Conservation (phyloP, 768 basidiomycete species). For the Pleurotus eryngii region DNA sequence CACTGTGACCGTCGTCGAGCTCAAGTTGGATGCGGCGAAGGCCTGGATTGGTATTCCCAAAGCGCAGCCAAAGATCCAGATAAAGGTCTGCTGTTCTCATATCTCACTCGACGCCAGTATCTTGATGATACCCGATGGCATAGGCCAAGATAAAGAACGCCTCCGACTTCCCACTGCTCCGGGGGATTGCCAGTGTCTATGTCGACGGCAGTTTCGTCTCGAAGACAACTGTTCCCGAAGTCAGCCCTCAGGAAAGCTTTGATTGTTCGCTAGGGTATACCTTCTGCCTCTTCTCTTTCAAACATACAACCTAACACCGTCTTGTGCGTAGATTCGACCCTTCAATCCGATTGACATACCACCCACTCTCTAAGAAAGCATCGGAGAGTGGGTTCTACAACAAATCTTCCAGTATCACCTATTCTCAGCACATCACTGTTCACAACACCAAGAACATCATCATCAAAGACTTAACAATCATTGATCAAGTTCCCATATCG, state of each 20-base stretch:
- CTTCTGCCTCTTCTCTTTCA: constrained; percentile 20
- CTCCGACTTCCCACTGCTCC: constrained; percentile 22
- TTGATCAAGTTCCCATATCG: constrained; percentile 15
- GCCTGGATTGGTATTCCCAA: neutral
- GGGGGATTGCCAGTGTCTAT: constrained; percentile 23
- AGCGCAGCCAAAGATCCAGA: constrained; percentile 11
- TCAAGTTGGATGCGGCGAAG: neutral
- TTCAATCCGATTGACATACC: constrained; percentile 4
- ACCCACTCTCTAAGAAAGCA: constrained; percentile 14
- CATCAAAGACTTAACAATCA: constrained; percentile 8
- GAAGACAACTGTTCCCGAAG: constrained; percentile 17
- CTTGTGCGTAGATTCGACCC: constrained; percentile 16
- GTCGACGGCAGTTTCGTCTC: constrained; percentile 28
- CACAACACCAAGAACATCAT: constrained; percentile 12
- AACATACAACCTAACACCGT: constrained; percentile 32
- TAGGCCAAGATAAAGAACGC: constrained; percentile 28
- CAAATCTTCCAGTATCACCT: constrained; percentile 5
- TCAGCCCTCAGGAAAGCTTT: constrained; percentile 27
- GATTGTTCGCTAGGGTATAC: constrained; percentile 26
- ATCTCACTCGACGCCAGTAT: neutral
- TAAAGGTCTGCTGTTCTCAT: constrained; percentile 13
- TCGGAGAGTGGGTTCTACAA: constrained; percentile 3
- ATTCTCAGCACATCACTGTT: constrained; percentile 14
- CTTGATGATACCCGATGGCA: neutral
- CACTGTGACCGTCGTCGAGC: constrained; percentile 25